Evolutionary conservation across 2,329 filamentous ascomycete species (phyloP).

Genomic region (Diplodia seriata): DNA sequence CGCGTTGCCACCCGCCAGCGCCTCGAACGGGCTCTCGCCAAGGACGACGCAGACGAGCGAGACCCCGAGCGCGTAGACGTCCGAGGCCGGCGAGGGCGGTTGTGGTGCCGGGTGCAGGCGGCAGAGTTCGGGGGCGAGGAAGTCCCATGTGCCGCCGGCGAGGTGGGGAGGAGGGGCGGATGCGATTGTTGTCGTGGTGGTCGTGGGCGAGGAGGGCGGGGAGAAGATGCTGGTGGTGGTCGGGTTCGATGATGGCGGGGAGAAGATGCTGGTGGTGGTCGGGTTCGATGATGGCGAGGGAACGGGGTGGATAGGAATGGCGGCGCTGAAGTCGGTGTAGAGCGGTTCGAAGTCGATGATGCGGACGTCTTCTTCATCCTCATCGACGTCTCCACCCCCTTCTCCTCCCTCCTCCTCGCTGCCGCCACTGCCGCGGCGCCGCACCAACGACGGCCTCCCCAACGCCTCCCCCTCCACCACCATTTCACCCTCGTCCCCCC

Average conservation of each 20-base stretch:
- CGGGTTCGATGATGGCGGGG: too few species aligned
- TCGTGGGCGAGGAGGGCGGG: constrained; percentile 31
- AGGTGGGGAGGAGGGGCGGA: constrained; percentile 39
- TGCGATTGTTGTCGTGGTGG: constrained; percentile 31
- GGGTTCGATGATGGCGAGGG: background rate
- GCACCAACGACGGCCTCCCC: constrained; percentile 19
- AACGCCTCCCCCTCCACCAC: too few species aligned
- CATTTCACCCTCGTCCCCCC: background rate
- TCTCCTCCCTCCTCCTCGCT: background rate
- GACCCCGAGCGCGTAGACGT: constrained; percentile 56
- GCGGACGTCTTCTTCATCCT: background rate
- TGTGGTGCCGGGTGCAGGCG: constrained; percentile 38
- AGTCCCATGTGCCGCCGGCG: constrained; percentile 57
- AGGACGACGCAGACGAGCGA: constrained; percentile 53
- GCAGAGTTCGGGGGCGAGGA: constrained; percentile 50
- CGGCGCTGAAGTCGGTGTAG: constrained; percentile 51
- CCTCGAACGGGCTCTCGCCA: constrained; percentile 52
- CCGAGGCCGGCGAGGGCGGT: constrained; percentile 44
- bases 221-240: background rate
- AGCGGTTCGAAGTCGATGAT: constrained; percentile 23
- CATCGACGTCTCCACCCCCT: background rate
- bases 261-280: background rate
- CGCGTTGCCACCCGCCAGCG: constrained; percentile 47
- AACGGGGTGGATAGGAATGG: constrained; percentile 11
- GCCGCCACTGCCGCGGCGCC: background rate